Percentiles rank a stretch among this genome's conserved stretches.
Evolutionary conservation across 164 flowering plant species (phyloP).

Genomic region (Tetrastigma voinierianum): DNA sequence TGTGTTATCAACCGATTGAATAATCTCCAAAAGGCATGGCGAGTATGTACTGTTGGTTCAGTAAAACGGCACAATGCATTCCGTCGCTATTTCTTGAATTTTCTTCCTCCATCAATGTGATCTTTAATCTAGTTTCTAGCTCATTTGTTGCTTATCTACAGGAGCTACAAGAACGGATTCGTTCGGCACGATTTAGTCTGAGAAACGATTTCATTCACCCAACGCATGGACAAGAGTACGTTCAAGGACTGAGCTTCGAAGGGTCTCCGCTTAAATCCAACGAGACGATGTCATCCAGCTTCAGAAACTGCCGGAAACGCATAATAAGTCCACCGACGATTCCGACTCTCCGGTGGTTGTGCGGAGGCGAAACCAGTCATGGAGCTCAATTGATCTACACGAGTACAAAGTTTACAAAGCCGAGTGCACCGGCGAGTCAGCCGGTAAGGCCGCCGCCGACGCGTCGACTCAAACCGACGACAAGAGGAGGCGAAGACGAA

Average conservation of each 20-base stretch:
- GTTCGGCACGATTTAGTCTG: conserved; percentile 93
- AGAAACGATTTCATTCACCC: conserved; percentile 82
- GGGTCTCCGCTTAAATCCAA: conserved; percentile 17
- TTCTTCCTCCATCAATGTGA: not conserved
- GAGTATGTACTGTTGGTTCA: conserved; percentile 83
- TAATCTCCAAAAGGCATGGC: conserved; percentile 77
- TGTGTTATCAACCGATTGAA: conserved; percentile 81
- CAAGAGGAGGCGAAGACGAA: conserved; percentile 33
- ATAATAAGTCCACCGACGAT: conserved; percentile 16
- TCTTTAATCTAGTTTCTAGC: not conserved
- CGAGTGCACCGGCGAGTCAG: conserved; percentile 25
- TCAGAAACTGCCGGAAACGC: conserved; percentile 22
- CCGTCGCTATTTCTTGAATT: too few species aligned
- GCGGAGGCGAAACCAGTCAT: conserved; percentile 74
- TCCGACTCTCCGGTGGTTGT: conserved; percentile 31
- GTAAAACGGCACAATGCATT: conserved; percentile 42
- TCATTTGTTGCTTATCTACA: conserved; percentile 18
- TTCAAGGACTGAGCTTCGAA: conserved; percentile 81
- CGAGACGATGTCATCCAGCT: conserved; percentile 28
- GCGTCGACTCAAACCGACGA: conserved; percentile 90
- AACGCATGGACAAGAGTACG: conserved; percentile 81
- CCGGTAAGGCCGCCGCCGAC: conserved; percentile 57
- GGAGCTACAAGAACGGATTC: conserved; percentile 90
- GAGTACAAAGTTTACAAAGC: conserved; percentile 82
- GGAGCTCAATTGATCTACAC: conserved; percentile 68